A percentile compares a stretch with the other conserved stretches of the same genome.
These are phyloP conservation scores for Neopestalotiopsis rosae DNA, from an alignment of 2,329 filamentous ascomycete genomes.

Conservation along the genomic window DNA sequence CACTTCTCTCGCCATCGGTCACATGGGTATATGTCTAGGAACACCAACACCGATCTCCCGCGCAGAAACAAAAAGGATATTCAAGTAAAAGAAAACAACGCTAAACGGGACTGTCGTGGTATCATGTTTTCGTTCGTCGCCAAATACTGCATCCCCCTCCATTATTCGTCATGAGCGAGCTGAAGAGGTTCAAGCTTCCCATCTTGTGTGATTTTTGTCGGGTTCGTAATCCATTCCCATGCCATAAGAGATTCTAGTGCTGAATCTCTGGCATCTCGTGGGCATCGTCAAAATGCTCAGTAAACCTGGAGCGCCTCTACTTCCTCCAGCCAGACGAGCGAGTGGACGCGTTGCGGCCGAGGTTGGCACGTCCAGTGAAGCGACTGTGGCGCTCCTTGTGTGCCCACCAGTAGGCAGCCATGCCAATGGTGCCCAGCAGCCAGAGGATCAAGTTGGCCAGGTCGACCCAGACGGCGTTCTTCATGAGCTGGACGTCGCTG, in stretches of 20 bases:
- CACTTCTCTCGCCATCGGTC: not conserved
- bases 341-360: conserved; percentile 36
- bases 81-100: not conserved
- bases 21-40: not conserved
- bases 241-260: not conserved
- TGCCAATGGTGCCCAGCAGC: conserved; percentile 66
- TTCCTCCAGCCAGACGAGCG: conserved; percentile 25
- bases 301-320: conserved; percentile 14
- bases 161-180: not conserved
- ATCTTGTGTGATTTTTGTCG: not conserved
- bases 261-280: not conserved
- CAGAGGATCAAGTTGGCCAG: conserved; percentile 77
- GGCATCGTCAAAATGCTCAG: not conserved
- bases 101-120: not conserved
- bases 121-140: not conserved
- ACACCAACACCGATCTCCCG: not conserved
- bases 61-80: not conserved
- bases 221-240: not conserved
- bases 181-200: not conserved
- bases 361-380: conserved; percentile 65
- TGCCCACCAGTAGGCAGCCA: conserved; percentile 63
- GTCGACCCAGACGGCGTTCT: conserved; percentile 85
- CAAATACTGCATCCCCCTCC: not conserved
- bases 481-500: conserved; percentile 74
- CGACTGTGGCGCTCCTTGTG: conserved; percentile 56